These are phyloP conservation scores for Schrenkiella parvula DNA, from an alignment of 345 rosid species.

Conservation along the genomic window DNA sequence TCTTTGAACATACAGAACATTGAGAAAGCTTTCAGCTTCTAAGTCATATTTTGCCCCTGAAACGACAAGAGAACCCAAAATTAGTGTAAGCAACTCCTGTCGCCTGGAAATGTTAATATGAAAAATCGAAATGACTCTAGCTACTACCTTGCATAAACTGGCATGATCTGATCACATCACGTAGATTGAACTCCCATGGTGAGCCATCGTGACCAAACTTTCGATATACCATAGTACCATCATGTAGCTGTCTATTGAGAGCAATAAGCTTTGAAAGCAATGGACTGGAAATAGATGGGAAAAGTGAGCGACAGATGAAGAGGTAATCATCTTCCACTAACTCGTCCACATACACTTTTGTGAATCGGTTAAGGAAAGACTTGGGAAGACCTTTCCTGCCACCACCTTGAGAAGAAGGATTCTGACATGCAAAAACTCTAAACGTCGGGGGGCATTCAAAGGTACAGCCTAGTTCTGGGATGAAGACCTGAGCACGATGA, in stretches of 20 bases:
- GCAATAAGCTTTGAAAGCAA: conserved; percentile 66
- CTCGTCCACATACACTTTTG: conserved; percentile 92
- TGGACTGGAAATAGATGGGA: conserved; percentile 62
- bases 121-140: background rate
- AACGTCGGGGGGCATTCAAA: conserved; percentile 79
- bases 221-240: conserved; percentile 65
- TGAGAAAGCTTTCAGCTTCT: conserved; percentile 55
- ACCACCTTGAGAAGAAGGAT: conserved; percentile 96
- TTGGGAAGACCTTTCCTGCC: conserved; percentile 97
- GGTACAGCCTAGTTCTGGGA: conserved; percentile 83
- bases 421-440: conserved; percentile 94
- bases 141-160: conserved; percentile 66
- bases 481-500: conserved; percentile 93
- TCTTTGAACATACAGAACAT: conserved; percentile 78
- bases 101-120: background rate
- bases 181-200: conserved; percentile 98
- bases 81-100: conserved; percentile 9
- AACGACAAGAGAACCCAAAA: conserved; percentile 14
- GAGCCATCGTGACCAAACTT: conserved; percentile 89
- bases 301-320: conserved; percentile 69
- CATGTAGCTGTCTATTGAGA: conserved; percentile 72
- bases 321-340: conserved; percentile 81
- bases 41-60: conserved; percentile 44
- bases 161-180: conserved; percentile 89
- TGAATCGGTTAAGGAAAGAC: conserved; percentile 91